A percentile compares a stretch with the other conserved stretches of the same genome.
phyloP scores from a whole-genome alignment of 169 alveolate genomes.

The Eimeria maxima region DNA sequence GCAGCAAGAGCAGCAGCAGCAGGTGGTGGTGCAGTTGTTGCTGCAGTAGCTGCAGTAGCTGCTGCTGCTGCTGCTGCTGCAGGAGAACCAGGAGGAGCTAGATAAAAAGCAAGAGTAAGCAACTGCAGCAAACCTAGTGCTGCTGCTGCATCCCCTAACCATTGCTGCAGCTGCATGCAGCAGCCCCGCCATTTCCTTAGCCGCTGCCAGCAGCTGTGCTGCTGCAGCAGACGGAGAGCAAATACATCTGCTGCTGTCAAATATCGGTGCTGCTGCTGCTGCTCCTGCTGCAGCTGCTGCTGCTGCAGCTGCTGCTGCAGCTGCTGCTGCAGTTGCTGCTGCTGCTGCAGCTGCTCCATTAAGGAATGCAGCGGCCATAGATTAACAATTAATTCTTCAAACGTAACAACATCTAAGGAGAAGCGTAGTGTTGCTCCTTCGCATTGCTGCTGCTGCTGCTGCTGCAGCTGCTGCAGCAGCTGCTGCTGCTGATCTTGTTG shows the following conservation, averaged over 20 bases:
- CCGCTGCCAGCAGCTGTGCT: conserved; percentile 73
- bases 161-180: conserved; percentile 65
- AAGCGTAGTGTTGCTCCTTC: conserved; percentile 47
- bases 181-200: conserved; percentile 58
- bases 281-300: conserved; percentile 63
- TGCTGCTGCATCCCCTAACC: conserved; percentile 66
- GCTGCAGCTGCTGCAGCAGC: conserved; percentile 58
- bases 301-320: conserved; percentile 58
- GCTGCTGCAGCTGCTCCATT: conserved; percentile 42
- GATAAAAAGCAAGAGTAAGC: conserved; percentile 69
- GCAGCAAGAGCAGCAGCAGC: conserved; percentile 69
- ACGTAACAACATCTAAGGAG: neutral
- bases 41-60: neutral
- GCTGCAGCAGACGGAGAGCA: conserved; percentile 63
- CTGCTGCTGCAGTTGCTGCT: conserved; percentile 65
- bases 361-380: conserved; percentile 82
- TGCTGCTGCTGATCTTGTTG: conserved; percentile 2
- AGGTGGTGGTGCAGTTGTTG: conserved; percentile 11
- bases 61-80: conserved; percentile 33
- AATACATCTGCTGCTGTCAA: conserved; percentile 71
- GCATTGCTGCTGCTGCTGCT: conserved; percentile 6
- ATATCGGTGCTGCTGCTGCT: conserved; percentile 42
- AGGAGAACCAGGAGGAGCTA: neutral
- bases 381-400: conserved; percentile 8
- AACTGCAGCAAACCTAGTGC: conserved; percentile 76